Base-by-base conservation (phyloP, 139 green algal genomes). In the Chlorella vulgaris region DNA sequence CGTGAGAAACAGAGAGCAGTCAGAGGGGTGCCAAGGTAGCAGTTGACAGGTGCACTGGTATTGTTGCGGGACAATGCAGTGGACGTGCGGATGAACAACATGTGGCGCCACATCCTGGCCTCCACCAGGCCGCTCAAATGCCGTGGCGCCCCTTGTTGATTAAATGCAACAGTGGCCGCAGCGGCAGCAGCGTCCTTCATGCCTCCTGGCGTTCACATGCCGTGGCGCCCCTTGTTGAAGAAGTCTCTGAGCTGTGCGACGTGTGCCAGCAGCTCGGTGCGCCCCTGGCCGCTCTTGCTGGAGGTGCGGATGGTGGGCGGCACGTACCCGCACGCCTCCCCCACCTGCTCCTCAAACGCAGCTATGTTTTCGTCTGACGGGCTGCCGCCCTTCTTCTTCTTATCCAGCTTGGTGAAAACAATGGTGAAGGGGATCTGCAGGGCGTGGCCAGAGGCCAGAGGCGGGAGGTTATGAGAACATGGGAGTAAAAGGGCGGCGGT, bases 391-490 rank as follows among this genome's bases (percentile, higher is more conserved):
- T 96, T 96, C 50, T 93, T 94, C 29, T 78, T 80, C 83, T 96
- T 96, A 83, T 96, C 92, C 5, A 84, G 77, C 53, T 96, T 96
- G n/a, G 93, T 95, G 75, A 94, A 96, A 22, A 98, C 90, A 4
- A 98, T 68, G 13, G 84, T 84, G 58, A 97, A 95, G 22, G 95
- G 95, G 47, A 98, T 87, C 43, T 93, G 84, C 55, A 65, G 18
- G 5, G n/a, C 8, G 55, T 31, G 55, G 5, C 28, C 18, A 21
- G 47, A 24, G 47, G 47, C 47, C 47, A 55, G 47, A 55, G 47
- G 47, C 13, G n/a, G n/a, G n/a, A n/a, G n/a, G n/a, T n/a, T n/a
- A n/a, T n/a, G n/a, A n/a, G n/a, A n/a, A n/a, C n/a, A n/a, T n/a
- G n/a, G n/a, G n/a, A n/a, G n/a, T n/a, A n/a, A n/a, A n/a, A n/a